Percentiles rank a stretch among this genome's conserved stretches.
Conservation (phyloP, 176 grass and related monocot species). For the Oryza rufipogon region DNA sequence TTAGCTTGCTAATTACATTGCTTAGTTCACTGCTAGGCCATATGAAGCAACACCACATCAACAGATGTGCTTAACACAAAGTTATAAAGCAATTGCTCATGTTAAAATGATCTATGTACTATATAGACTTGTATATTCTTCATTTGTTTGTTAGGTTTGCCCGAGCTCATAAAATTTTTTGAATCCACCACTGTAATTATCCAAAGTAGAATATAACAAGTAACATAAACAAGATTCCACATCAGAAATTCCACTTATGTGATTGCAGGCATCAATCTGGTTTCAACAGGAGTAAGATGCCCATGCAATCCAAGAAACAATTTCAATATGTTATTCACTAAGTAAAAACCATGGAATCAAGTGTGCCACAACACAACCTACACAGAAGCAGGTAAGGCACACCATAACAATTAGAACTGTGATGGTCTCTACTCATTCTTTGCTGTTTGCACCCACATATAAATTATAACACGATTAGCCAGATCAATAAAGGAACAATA, state of each 20-base stretch:
- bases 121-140: too few species aligned
- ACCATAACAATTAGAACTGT: not conserved
- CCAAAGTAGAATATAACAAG: not conserved
- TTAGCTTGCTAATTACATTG: too few species aligned
- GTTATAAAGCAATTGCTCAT: too few species aligned
- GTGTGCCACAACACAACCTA: not conserved
- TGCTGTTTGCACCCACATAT: not conserved
- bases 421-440: not conserved
- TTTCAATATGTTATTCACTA: not conserved
- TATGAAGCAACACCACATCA: too few species aligned
- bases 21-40: too few species aligned
- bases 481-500: not conserved
- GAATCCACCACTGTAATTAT: too few species aligned
- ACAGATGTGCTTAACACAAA: too few species aligned
- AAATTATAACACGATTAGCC: not conserved
- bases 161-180: too few species aligned
- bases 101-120: too few species aligned
- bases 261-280: not conserved
- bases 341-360: not conserved
- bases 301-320: not conserved
- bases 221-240: constrained; percentile 16
- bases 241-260: not conserved
- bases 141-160: too few species aligned
- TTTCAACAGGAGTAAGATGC: not conserved
- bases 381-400: not conserved